Percentiles rank a stretch among this genome's conserved stretches.
These are phyloP conservation scores for Talaromyces stipitatus DNA, from an alignment of 495 filamentous ascomycete genomes.

Conservation along the genomic window DNA sequence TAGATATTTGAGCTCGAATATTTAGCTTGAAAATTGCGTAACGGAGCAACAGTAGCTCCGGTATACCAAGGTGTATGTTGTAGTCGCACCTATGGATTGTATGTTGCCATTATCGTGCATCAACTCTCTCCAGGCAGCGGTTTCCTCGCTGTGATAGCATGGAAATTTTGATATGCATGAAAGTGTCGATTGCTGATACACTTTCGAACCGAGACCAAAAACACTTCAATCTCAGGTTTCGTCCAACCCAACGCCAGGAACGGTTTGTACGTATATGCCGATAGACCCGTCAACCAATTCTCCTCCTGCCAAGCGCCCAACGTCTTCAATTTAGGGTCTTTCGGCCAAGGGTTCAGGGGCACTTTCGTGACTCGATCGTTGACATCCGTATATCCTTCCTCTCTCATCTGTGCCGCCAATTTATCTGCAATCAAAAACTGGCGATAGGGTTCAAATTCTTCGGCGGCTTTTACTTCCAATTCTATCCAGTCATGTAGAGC, in stretches of 20 bases:
- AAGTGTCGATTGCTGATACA: conserved; percentile 44
- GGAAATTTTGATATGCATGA: conserved; percentile 47
- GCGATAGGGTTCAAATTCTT: conserved; percentile 37
- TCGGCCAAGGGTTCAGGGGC: conserved; percentile 54
- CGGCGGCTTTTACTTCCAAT: conserved; percentile 39
- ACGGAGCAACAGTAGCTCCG: not conserved
- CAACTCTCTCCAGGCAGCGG: conserved; percentile 23
- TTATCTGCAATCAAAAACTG: conserved; percentile 45
- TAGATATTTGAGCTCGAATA: not conserved
- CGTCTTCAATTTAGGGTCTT: conserved; percentile 42
- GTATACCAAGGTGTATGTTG: not conserved
- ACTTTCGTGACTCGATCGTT: conserved; percentile 47
- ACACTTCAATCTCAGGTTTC: conserved; percentile 47
- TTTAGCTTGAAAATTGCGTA: not conserved
- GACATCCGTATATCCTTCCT: conserved; percentile 58
- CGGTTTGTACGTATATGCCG: conserved; percentile 40
- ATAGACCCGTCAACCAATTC: conserved; percentile 34
- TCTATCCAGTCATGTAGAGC: conserved; percentile 46
- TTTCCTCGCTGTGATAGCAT: conserved; percentile 49
- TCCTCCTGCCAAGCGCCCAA: conserved; percentile 37
- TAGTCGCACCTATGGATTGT: not conserved
- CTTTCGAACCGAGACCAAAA: conserved; percentile 50
- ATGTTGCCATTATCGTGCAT: not conserved
- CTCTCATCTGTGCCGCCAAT: conserved; percentile 47
- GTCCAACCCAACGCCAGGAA: conserved; percentile 38